phyloP scores from a whole-genome alignment of 1,284 basidiomycete species.

The Tranzscheliella williamsii region DNA sequence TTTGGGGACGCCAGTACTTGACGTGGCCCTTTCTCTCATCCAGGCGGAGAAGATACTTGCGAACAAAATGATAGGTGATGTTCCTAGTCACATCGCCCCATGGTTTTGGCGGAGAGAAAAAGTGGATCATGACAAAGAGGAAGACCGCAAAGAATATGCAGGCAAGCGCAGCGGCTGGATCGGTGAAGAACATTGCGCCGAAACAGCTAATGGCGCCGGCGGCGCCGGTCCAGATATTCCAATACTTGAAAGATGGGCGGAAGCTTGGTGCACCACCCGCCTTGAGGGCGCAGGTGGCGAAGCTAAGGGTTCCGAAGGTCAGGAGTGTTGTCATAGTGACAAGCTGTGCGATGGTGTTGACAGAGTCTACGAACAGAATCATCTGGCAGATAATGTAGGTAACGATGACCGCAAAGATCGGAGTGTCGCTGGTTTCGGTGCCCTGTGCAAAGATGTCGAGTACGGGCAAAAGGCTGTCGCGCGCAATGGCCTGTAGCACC shows the following conservation, averaged over 20 bases:
- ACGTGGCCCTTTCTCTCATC: constrained; percentile 60
- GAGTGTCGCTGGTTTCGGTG: constrained; percentile 54
- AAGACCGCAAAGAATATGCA: constrained; percentile 53
- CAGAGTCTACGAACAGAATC: constrained; percentile 55
- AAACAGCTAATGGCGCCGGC: constrained; percentile 52
- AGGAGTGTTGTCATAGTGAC: constrained; percentile 60
- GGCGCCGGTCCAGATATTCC: constrained; percentile 60
- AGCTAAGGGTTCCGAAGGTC: constrained; percentile 57
- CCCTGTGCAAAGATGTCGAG: constrained; percentile 57
- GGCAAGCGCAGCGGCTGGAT: constrained; percentile 40
- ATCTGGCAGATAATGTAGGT: constrained; percentile 56
- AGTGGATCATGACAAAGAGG: constrained; percentile 57
- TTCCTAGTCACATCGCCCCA: constrained; percentile 61
- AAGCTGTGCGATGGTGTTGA: constrained; percentile 59
- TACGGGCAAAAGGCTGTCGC: constrained; percentile 55
- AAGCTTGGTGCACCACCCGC: constrained; percentile 60
- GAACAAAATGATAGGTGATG: constrained; percentile 58
- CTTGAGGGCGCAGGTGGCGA: constrained; percentile 58
- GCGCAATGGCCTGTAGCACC: constrained; percentile 58
- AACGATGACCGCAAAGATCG: constrained; percentile 53
- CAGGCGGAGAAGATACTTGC: constrained; percentile 58
- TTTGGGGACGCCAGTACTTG: constrained; percentile 61
- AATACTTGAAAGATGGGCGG: constrained; percentile 60
- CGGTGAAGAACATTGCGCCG: constrained; percentile 59
- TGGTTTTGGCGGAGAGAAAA: constrained; percentile 58